phyloP scores from a whole-genome alignment of 768 basidiomycete species.

The Piloderma croceum region DNA sequence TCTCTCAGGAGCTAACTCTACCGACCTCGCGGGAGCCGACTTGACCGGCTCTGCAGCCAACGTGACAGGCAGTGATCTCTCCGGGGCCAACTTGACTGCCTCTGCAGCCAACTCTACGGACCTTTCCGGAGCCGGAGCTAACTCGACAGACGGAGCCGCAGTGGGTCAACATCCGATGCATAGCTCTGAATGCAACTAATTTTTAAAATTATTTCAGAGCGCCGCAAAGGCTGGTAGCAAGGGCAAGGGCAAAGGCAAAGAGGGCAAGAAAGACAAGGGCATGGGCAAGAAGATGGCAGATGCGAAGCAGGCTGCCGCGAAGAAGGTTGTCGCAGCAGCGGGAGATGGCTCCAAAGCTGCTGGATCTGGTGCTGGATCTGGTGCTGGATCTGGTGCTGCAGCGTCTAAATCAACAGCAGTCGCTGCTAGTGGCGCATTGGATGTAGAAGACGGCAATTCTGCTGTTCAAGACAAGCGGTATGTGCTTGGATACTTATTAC shows the following conservation, averaged over 20 bases:
- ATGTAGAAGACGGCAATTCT: no score
- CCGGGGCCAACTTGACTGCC: slow-evolving; percentile 4
- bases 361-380: background rate
- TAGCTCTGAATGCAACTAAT: slow-evolving; percentile 1
- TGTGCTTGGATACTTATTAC: no score
- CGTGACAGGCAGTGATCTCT: background rate
- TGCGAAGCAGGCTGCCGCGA: background rate
- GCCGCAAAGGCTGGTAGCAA: slow-evolving; percentile 13
- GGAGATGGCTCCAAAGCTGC: background rate
- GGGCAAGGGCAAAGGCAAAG: slow-evolving; percentile 1
- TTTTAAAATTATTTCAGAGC: slow-evolving; percentile 14
- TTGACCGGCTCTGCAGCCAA: slow-evolving; percentile 3
- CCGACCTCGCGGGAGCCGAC: background rate
- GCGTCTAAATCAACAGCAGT: background rate
- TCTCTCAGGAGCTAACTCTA: background rate
- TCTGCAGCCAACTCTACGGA: slow-evolving; percentile 1
- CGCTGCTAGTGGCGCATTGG: background rate
- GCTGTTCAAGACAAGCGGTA: no score
- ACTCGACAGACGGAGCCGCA: background rate
- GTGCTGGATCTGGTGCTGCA: background rate
- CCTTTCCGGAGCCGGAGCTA: background rate
- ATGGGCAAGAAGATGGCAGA: background rate
- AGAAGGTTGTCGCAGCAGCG: background rate
- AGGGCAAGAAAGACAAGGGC: background rate
- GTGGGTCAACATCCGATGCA: background rate